Conservation (phyloP, 2,329 filamentous ascomycete species). For the Neobulgaria alba region DNA sequence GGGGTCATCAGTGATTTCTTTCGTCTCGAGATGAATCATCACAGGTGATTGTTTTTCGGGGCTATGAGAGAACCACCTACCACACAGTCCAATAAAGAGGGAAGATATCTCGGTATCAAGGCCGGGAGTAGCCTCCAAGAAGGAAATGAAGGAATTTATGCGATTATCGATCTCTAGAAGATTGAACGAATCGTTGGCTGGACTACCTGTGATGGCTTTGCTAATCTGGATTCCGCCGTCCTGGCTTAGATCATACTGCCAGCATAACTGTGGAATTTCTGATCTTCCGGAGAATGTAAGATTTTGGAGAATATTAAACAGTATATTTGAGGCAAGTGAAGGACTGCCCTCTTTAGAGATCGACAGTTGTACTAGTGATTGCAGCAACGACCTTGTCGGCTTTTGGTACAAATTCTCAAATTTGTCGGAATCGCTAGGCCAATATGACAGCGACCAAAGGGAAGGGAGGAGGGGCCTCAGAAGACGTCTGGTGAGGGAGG, state of each 20-base stretch:
- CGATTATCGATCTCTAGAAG: constrained; percentile 30
- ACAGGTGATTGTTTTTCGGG: constrained; percentile 3
- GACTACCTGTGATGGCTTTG: not conserved
- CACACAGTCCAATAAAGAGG: constrained; percentile 52
- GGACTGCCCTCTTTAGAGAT: constrained; percentile 25
- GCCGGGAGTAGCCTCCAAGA: constrained; percentile 36
- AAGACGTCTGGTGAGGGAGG: constrained; percentile 54
- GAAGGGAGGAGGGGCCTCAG: constrained; percentile 49
- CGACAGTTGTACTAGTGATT: constrained; percentile 49
- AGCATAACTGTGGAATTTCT: constrained; percentile 30
- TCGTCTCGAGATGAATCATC: constrained; percentile 27
- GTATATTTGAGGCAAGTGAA: constrained; percentile 27
- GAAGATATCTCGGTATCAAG: constrained; percentile 40
- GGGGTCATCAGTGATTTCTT: constrained; percentile 33
- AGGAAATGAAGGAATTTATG: constrained; percentile 40
- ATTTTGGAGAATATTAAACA: constrained; percentile 42
- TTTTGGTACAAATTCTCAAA: constrained; percentile 34
- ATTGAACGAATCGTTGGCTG: constrained; percentile 2
- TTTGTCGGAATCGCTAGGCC: constrained; percentile 32
- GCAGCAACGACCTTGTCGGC: constrained; percentile 42
- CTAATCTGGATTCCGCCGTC: constrained; percentile 46
- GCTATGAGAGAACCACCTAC: constrained; percentile 41
- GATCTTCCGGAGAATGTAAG: constrained; percentile 46
- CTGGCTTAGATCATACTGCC: constrained; percentile 42
- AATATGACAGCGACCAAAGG: constrained; percentile 54